A percentile compares a stretch with the other conserved stretches of the same genome.
These are phyloP conservation scores for Selenicereus undatus DNA, from an alignment of 148 eudicot genomes.

Conservation along the genomic window DNA sequence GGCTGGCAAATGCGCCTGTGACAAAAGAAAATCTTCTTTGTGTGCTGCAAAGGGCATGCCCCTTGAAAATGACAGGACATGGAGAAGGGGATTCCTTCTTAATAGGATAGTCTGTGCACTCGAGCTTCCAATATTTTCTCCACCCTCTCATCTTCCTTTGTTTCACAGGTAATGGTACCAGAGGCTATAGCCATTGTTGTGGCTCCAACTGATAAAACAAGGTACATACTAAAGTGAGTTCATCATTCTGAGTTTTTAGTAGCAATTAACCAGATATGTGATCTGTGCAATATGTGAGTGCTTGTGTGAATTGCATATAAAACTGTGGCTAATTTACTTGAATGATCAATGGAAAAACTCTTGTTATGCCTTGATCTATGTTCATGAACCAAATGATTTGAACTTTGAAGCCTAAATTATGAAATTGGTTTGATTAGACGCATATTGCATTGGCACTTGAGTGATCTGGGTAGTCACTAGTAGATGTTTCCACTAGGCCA, in stretches of 20 bases:
- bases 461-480: no score
- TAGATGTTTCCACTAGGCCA: no score
- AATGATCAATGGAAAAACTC: neutral
- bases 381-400: neutral
- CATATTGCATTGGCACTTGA: no score
- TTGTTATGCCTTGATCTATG: neutral
- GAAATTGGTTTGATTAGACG: no score
- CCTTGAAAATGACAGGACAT: no score
- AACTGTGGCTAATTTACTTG: neutral
- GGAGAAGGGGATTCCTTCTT: no score
- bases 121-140: neutral
- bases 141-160: neutral
- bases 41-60: no score
- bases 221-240: constrained; percentile 30
- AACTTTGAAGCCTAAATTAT: no score
- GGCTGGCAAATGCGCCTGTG: no score
- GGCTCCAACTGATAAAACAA: constrained; percentile 77
- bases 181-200: constrained; percentile 80
- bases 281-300: neutral
- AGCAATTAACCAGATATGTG: neutral
- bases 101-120: neutral
- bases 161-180: constrained; percentile 70
- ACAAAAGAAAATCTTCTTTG: no score
- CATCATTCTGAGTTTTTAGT: constrained; percentile 1
- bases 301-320: neutral